A percentile compares a stretch with the other conserved stretches of the same genome.
Conservation (phyloP, 352 stramenopile species). For the Globisporangium perplexum region DNA sequence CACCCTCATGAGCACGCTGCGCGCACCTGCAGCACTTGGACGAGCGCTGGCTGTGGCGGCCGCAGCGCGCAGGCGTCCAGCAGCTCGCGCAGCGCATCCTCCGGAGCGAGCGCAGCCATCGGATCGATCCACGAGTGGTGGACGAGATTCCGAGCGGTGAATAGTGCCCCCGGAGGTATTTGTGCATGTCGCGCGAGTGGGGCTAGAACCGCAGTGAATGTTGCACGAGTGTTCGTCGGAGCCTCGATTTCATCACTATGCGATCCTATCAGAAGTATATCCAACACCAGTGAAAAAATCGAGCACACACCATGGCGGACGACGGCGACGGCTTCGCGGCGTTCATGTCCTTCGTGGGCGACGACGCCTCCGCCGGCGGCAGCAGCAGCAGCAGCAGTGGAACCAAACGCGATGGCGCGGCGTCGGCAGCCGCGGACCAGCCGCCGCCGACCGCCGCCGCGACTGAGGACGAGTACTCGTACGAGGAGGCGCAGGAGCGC, state of each 20-base stretch:
- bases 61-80: conserved; percentile 48
- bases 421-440: neutral
- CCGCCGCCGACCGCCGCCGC: neutral
- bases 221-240: neutral
- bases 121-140: neutral
- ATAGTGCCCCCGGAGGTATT: no score
- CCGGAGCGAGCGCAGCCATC: conserved; percentile 16
- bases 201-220: no score
- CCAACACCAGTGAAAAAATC: neutral
- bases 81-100: conserved; percentile 62
- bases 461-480: conserved; percentile 53
- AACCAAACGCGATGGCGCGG: no score
- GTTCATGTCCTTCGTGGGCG: conserved; percentile 64
- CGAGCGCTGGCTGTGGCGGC: conserved; percentile 37
- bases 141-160: neutral
- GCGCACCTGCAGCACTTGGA: conserved; percentile 55
- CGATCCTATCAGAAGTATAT: neutral
- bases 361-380: conserved; percentile 10
- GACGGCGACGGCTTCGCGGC: conserved; percentile 57
- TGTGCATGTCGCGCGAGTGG: neutral
- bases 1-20: no score
- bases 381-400: no score
- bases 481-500: conserved; percentile 84
- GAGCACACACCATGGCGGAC: conserved; percentile 31
- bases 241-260: neutral